phyloP scores from a whole-genome alignment of 805 yeast species.

The Nakazawaea wyomingensis region DNA sequence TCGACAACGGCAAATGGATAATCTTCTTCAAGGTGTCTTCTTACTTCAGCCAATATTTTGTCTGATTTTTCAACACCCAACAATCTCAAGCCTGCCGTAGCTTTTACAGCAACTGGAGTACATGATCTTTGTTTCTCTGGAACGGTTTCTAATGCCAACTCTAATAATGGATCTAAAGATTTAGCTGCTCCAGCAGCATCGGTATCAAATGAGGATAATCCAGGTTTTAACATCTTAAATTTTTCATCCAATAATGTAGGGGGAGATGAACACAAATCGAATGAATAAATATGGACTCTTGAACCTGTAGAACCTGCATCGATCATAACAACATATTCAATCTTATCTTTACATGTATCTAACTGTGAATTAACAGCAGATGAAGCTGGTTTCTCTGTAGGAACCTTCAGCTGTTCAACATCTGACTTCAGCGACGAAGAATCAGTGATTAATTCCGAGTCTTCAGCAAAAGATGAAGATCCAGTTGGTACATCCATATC shows the following conservation, averaged over 20 bases:
- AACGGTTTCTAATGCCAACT: constrained; percentile 68
- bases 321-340: constrained; percentile 83
- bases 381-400: background rate
- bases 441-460: constrained; percentile 16
- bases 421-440: no score
- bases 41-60: constrained; percentile 71
- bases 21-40: constrained; percentile 65
- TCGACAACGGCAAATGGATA: constrained; percentile 91
- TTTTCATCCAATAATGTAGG: constrained; percentile 77
- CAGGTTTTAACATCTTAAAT: constrained; percentile 88
- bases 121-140: constrained; percentile 72
- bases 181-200: constrained; percentile 82
- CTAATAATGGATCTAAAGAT: constrained; percentile 80
- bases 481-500: constrained; percentile 14
- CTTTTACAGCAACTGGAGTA: constrained; percentile 94
- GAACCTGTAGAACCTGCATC: constrained; percentile 99
- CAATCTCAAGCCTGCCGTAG: constrained; percentile 93
- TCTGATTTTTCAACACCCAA: constrained; percentile 72
- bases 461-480: constrained; percentile 22
- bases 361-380: constrained; percentile 6
- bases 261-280: constrained; percentile 80
- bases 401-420: background rate
- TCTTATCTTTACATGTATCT: constrained; percentile 31
- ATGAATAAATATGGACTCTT: constrained; percentile 89
- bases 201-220: constrained; percentile 78